A percentile compares a stretch with the other conserved stretches of the same genome.
These are phyloP conservation scores for Bocquillonia castaneifolia DNA, from an alignment of 441 rosid genomes.

Conservation along the genomic window DNA sequence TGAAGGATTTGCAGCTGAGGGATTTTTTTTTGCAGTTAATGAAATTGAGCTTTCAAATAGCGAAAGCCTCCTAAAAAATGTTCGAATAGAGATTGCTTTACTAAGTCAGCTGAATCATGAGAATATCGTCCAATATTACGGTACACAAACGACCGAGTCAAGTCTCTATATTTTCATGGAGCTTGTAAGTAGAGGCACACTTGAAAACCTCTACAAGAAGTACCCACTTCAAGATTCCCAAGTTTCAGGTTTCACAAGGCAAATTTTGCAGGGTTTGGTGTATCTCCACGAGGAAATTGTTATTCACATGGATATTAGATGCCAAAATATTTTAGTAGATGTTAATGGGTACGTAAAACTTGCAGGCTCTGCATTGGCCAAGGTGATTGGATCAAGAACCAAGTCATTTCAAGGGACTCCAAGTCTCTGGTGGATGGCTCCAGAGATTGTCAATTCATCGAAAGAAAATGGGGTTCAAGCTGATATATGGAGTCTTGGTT, in stretches of 20 bases:
- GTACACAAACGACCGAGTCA: background rate
- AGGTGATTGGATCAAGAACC: background rate
- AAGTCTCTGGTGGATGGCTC: background rate
- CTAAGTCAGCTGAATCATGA: background rate
- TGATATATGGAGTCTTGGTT: conserved; percentile 65
- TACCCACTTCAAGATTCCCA: background rate
- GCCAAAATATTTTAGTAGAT: background rate
- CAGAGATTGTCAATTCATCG: background rate
- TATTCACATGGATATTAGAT: background rate
- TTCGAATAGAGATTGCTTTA: background rate
- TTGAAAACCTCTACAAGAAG: background rate
- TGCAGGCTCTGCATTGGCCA: background rate
- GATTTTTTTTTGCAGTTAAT: background rate
- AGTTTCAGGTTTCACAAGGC: background rate
- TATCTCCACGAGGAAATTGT: background rate
- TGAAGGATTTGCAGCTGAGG: background rate
- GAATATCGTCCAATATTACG: background rate
- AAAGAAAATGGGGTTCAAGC: conserved; percentile 31
- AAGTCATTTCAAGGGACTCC: background rate
- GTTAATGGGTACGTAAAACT: background rate
- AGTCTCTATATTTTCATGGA: background rate
- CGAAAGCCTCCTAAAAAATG: background rate
- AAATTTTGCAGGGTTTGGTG: background rate
- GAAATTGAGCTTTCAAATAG: background rate
- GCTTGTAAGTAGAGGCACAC: background rate